Conservation (phyloP, 805 yeast genomes). For the Brettanomyces anomalus region DNA sequence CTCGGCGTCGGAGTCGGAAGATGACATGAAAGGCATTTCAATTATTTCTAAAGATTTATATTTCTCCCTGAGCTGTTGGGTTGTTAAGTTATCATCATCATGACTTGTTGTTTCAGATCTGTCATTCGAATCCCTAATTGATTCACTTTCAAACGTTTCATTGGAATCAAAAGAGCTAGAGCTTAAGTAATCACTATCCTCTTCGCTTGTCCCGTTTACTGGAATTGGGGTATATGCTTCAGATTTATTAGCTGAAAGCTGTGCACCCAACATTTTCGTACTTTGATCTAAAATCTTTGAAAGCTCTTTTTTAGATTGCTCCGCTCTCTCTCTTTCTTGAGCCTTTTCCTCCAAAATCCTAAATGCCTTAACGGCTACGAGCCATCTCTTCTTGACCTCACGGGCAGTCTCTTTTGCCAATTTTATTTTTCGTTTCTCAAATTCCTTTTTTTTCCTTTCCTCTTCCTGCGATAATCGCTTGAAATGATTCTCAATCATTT, state of each 20-base stretch:
- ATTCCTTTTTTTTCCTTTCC: constrained; percentile 68
- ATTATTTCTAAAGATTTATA: constrained; percentile 35
- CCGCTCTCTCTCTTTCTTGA: constrained; percentile 68
- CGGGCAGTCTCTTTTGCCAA: constrained; percentile 76
- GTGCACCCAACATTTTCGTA: constrained; percentile 82
- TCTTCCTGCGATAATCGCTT: constrained; percentile 81
- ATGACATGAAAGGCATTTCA: constrained; percentile 9
- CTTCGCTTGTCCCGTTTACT: constrained; percentile 1
- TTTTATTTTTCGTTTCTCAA: constrained; percentile 57
- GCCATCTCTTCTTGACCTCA: constrained; percentile 88
- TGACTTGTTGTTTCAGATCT: constrained; percentile 7
- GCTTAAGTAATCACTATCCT: constrained; percentile 17
- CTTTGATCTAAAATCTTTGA: constrained; percentile 86
- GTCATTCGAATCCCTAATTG: constrained; percentile 1
- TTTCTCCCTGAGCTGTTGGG: constrained; percentile 48
- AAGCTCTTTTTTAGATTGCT: constrained; percentile 78
- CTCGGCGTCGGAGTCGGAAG: constrained; percentile 14
- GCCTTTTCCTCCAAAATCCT: constrained; percentile 65
- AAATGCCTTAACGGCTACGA: constrained; percentile 75
- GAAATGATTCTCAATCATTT: constrained; percentile 80
- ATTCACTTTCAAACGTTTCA: not conserved
- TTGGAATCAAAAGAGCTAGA: constrained; percentile 21
- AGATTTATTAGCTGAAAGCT: constrained; percentile 39
- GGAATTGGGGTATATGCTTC: not conserved
- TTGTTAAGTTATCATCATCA: constrained; percentile 42